Evolutionary conservation across 139 green algal species (phyloP).

Genomic region (Coelastrella sp.): DNA sequence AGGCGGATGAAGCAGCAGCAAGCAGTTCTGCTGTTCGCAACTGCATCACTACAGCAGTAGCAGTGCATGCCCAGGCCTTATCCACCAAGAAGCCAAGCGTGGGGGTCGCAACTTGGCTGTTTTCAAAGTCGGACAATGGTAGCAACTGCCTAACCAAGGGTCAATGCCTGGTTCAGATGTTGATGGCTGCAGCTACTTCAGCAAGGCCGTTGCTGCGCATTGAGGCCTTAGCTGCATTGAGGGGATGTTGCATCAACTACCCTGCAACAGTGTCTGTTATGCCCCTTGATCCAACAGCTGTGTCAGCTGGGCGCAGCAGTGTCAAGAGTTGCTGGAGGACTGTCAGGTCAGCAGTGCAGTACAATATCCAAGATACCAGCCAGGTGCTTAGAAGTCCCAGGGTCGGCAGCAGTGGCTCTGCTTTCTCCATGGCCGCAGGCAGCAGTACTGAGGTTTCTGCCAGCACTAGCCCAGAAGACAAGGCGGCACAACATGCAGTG

Average conservation of each 20-base stretch:
- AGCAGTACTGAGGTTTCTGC: slow-evolving; percentile 31
- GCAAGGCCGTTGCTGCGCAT: slow-evolving; percentile 50
- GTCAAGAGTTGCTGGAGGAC: not conserved
- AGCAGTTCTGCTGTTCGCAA: not conserved
- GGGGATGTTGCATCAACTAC: slow-evolving; percentile 55
- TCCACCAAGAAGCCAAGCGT: not conserved
- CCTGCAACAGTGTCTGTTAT: slow-evolving; percentile 39
- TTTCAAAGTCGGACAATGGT: not conserved
- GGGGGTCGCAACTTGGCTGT: not conserved
- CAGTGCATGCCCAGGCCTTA: not conserved
- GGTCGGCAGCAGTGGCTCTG: not conserved
- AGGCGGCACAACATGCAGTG: slow-evolving; percentile 64
- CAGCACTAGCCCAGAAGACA: slow-evolving; percentile 61
- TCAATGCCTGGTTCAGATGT: not conserved
- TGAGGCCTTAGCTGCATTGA: slow-evolving; percentile 63
- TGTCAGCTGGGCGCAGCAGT: not conserved
- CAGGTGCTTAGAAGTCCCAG: not conserved
- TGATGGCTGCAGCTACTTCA: not conserved
- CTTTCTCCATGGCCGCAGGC: not conserved
- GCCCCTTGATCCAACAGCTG: too few species aligned
- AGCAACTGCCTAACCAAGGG: not conserved
- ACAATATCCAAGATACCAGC: slow-evolving; percentile 2
- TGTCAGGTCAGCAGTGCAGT: not conserved
- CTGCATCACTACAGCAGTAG: slow-evolving; percentile 28
- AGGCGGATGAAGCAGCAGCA: slow-evolving; percentile 1